These are phyloP conservation scores for Furcasterigmium sp. DNA, from an alignment of 2,329 filamentous ascomycete genomes.

Conservation along the genomic window DNA sequence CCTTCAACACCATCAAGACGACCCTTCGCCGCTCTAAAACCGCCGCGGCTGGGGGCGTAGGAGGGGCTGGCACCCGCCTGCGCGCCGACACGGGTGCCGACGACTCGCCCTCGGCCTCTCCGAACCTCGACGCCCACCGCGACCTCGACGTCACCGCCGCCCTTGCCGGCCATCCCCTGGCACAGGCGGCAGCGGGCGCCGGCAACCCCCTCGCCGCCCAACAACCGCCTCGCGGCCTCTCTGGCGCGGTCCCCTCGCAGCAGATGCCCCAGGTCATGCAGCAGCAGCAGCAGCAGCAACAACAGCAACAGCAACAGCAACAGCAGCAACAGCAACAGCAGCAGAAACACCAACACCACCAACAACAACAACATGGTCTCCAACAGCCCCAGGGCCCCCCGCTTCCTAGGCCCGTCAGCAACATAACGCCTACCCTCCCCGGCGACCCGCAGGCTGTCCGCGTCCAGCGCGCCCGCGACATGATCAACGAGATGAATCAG, in stretches of 20 bases:
- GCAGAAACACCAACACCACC: background rate
- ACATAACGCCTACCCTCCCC: background rate
- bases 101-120: conserved; percentile 2
- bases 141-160: background rate
- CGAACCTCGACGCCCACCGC: conserved; percentile 1
- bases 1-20: conserved; percentile 5
- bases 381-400: background rate
- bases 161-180: background rate
- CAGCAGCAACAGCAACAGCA: background rate
- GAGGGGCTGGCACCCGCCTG: background rate
- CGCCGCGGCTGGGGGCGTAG: background rate
- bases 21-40: conserved; percentile 2
- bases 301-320: conserved; percentile 1
- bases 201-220: background rate
- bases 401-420: background rate
- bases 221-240: background rate
- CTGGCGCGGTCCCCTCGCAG: background rate
- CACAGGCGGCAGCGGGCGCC: background rate
- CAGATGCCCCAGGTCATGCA: background rate
- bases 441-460: background rate
- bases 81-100: background rate
- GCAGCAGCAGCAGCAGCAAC: background rate
- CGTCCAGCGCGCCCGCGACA: background rate
- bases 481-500: conserved; percentile 2
- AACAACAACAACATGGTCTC: background rate